Conservation (phyloP, 2,329 filamentous ascomycete genomes). For the Neonectria punicea region DNA sequence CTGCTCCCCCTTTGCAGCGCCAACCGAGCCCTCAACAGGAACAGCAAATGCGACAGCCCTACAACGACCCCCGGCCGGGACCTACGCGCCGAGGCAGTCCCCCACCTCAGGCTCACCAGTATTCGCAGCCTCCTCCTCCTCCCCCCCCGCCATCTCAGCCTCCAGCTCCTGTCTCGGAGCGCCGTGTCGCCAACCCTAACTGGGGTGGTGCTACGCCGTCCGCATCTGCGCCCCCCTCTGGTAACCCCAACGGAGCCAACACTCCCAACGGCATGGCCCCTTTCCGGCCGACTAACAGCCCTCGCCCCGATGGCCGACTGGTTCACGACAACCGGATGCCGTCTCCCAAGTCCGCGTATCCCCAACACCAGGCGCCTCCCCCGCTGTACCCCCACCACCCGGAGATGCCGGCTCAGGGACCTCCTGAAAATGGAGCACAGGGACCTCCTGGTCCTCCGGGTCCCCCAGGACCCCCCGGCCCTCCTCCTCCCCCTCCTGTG, state of each 20-base stretch:
- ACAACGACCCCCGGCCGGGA: slow-evolving; percentile 58
- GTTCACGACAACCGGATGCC: slow-evolving; percentile 85
- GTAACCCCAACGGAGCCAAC: slow-evolving; percentile 49
- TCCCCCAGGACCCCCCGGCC: slow-evolving; percentile 57
- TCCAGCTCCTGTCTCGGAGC: slow-evolving; percentile 59
- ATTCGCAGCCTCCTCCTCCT: slow-evolving; percentile 61
- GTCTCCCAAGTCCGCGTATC: slow-evolving; percentile 91
- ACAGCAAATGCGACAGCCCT: slow-evolving; percentile 66
- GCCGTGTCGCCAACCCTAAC: slow-evolving; percentile 69
- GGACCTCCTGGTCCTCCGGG: slow-evolving; percentile 50
- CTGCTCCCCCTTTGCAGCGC: slow-evolving; percentile 72
- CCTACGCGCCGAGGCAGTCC: slow-evolving; percentile 63
- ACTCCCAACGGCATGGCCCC: slow-evolving; percentile 69
- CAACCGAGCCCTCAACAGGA: slow-evolving; percentile 83
- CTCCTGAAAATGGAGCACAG: slow-evolving; percentile 66
- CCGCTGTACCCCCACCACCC: slow-evolving; percentile 75
- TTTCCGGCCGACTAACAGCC: slow-evolving; percentile 78
- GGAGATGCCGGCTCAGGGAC: slow-evolving; percentile 68
- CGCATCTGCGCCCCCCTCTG: slow-evolving; percentile 50
- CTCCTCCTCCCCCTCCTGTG: slow-evolving; percentile 56
- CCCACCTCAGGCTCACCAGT: slow-evolving; percentile 62
- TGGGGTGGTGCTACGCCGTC: slow-evolving; percentile 66
- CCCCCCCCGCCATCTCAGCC: slow-evolving; percentile 58
- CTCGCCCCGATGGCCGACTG: slow-evolving; percentile 84
- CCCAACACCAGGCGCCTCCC: slow-evolving; percentile 72